Evolutionary conservation across 2,329 filamentous ascomycete genomes (phyloP), one percentile per base, ranked within the genome.

Genomic region (Diaporthe helianthi): DNA sequence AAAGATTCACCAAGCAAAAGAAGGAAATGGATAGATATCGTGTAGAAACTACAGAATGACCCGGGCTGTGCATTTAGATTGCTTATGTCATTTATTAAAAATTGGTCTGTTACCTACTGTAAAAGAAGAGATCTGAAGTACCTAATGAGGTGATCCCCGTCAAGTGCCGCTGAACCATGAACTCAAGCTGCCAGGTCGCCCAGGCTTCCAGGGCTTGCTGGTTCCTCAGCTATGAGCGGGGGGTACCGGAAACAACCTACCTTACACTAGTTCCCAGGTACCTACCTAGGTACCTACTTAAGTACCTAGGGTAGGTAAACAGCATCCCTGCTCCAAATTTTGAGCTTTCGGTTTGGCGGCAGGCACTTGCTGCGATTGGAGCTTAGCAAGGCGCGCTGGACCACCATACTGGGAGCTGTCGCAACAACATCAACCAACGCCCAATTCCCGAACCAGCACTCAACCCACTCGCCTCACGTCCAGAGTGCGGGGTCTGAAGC

Each of bases 351-450:
- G 58, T 26, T 52, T 66, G 31, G 36, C 66, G 69, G 69, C 67
- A 36, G 54, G 36, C 54, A 29, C 36, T 41, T 15, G 17, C n/a
- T 22, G 29, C 29, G 31, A 29, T n/a, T 33, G 29, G 33, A 71
- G 51, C 69, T 70, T 29, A 49, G 44, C n/a, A 22, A 22, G 63
- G 69, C 69, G 69, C 65, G 65, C 55, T 68, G 64, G 44, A 47
- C 44, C 24, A 1, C 44, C 44, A 53, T 31, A 24, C 31, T 44
- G n/a, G 24, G 29, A 65, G 65, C 65, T 58, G 66, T 64, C 65
- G 69, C 69, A 65, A 70, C 69, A 47, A 51, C 68, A 54, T 58
- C 52, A 67, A 60, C 36, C 22, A 44, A 44, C 22, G 19, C 52
- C 12, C 13, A 36, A 22, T 24, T 13, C 31, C 64, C 49, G 58